Conservation (phyloP, 495 filamentous ascomycete species). For the Talaromyces proteolyticus region DNA sequence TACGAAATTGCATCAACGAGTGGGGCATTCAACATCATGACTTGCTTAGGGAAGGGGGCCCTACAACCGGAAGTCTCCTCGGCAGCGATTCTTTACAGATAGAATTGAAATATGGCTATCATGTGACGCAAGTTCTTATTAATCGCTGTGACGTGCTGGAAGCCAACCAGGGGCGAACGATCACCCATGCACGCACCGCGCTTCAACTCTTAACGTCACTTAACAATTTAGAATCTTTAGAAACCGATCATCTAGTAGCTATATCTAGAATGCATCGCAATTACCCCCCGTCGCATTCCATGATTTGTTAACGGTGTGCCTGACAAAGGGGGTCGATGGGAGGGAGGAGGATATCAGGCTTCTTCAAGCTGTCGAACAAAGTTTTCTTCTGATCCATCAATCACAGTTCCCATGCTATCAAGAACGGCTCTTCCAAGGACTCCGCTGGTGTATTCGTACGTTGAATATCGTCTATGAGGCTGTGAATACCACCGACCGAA, state of each 20-base stretch:
- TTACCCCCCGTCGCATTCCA: neutral
- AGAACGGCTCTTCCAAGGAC: neutral
- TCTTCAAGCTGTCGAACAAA: neutral
- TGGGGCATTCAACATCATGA: slow-evolving; percentile 1
- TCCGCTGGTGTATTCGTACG: neutral
- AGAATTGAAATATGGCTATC: slow-evolving; percentile 1
- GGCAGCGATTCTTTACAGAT: neutral
- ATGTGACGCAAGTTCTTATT: neutral
- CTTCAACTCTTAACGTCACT: neutral
- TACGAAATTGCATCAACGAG: neutral
- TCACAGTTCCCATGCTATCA: neutral
- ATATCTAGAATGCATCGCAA: neutral
- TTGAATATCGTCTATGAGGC: neutral
- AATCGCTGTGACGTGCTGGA: neutral
- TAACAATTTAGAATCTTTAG: neutral
- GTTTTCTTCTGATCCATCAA: neutral
- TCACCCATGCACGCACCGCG: neutral
- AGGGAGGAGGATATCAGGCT: neutral
- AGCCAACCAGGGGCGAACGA: neutral
- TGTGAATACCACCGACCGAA: neutral
- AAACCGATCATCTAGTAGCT: neutral
- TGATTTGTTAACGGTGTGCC: neutral
- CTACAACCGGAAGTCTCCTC: no score
- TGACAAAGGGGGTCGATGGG: neutral
- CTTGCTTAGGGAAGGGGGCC: no score